Base-by-base conservation (phyloP, 176 grass and related monocot species). In the Poa annua region DNA sequence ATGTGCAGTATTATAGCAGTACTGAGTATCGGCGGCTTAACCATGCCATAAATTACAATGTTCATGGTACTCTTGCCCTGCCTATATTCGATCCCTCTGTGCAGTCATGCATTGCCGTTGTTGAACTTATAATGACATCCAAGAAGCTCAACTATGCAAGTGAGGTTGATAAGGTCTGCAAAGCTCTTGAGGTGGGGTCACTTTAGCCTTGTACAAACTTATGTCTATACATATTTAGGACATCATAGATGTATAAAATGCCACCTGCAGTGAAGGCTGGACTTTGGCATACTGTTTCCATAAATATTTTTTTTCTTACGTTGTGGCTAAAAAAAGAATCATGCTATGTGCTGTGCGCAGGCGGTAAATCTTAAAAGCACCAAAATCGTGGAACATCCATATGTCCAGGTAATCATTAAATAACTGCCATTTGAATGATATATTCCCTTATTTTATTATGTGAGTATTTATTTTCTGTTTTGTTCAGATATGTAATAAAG, bases 111-210 rank as follows among this genome's bases (percentile, higher is more conserved):
- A 53, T 93, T 83, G 91, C 77, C 36, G 85, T 90, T 48, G 83
- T 93, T 7, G 85, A 93, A 80, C 85, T 93, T 42, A 82, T 93
- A 74, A 90, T 93, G 88, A 88, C 82, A 50, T 81, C 88, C 68
- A 79, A 82, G n/a, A 85, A 84, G 74, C 71, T 93, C 36, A 84
- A 88, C 44, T 93, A 88, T 71, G 83, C 78, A 14, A 59, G 19
- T 11, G 90, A 96, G 76, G 77, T 92, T 20, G 90, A 85, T 86
- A 92, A 89, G 85, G 77, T 92, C 74, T 91, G 88, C 83, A 90
- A 83, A 88, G 93, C 90, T 76, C 88, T 96, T 47, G 84, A 96
- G 93, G 93, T 96, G 55, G 41, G 76, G 7, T 52, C 22, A 36
- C 47, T 76, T 72, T 71, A 19, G 66, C 69, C 24, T 8, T 70